Evolutionary conservation across 73 alveolate species (phyloP).

Genomic region (Tetrahymena thermophila): DNA sequence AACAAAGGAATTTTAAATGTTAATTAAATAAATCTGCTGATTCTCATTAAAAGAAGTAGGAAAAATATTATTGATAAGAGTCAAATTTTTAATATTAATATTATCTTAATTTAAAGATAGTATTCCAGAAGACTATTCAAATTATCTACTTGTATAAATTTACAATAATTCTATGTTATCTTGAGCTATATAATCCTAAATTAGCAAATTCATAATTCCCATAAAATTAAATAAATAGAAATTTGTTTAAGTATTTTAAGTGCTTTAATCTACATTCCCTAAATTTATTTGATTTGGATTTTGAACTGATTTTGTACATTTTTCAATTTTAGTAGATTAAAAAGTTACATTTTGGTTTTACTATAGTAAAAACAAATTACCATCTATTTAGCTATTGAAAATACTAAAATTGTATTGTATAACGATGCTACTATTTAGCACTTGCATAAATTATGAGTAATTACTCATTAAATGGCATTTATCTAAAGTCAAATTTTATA

Average conservation of each 20-base stretch:
- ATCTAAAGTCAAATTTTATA: background rate
- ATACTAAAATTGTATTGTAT: background rate
- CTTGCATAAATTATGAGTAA: background rate
- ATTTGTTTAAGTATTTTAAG: background rate
- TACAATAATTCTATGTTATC: background rate
- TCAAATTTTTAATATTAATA: background rate
- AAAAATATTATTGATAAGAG: background rate
- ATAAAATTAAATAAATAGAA: background rate
- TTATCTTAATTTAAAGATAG: background rate
- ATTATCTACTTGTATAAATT: background rate
- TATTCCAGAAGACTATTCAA: background rate
- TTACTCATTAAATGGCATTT: background rate
- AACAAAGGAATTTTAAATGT: background rate
- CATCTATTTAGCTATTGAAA: background rate
- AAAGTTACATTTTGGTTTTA: background rate
- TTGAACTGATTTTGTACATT: background rate
- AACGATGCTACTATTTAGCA: background rate
- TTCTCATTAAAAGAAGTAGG: background rate
- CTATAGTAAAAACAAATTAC: background rate
- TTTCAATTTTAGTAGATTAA: background rate
- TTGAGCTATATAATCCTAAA: background rate
- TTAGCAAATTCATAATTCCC: background rate
- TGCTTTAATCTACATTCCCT: background rate
- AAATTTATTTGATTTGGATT: no score
- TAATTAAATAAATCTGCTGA: background rate